phyloP scores from a whole-genome alignment of 768 basidiomycete species.

The Sutorius australiensis region DNA sequence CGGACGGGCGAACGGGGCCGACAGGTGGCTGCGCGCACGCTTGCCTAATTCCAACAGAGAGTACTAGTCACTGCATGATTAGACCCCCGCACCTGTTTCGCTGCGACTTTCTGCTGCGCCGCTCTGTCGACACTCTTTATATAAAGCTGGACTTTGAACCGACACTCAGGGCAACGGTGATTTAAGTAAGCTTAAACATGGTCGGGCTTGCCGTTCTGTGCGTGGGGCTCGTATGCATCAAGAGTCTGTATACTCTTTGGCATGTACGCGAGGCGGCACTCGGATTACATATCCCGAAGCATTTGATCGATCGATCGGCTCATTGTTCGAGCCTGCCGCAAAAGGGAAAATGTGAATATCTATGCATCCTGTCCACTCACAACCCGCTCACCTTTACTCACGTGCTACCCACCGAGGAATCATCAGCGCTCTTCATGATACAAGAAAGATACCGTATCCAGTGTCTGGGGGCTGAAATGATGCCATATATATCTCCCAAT shows the following conservation, averaged over 20 bases:
- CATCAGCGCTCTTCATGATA: background rate
- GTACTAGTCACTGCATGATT: background rate
- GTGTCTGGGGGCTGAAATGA: too few relatives aligned
- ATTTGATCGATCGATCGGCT: background rate
- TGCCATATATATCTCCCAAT: background rate
- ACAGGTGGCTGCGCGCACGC: too few relatives aligned
- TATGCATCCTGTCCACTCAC: too few relatives aligned
- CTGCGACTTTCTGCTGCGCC: background rate
- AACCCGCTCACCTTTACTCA: background rate
- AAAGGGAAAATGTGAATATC: background rate
- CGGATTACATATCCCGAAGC: background rate
- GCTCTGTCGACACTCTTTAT: background rate
- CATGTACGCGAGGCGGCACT: too few relatives aligned
- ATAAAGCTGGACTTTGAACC: background rate
- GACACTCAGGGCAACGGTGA: too few relatives aligned
- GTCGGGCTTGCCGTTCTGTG: background rate
- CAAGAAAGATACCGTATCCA: background rate
- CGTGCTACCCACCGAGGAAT: background rate
- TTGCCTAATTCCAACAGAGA: too few relatives aligned
- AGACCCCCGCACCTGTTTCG: background rate
- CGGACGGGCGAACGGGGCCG: too few relatives aligned
- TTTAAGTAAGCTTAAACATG: too few relatives aligned
- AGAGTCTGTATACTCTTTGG: background rate
- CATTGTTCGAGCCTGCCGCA: background rate
- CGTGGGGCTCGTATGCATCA: background rate